Base-by-base conservation (phyloP, 352 stramenopile species). In the Globisporangium nodosum region DNA sequence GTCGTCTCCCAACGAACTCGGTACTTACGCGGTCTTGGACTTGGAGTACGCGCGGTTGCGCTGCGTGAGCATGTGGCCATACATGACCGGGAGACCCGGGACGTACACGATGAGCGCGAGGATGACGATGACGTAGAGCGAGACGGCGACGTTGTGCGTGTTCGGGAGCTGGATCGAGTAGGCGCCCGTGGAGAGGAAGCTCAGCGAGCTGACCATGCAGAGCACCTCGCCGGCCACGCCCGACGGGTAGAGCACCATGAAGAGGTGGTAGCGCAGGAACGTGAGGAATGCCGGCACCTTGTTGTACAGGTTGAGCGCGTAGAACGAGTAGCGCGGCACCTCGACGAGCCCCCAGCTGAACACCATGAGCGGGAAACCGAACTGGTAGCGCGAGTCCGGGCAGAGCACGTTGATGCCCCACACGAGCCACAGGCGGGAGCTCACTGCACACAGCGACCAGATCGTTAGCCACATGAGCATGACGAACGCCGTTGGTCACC, bases 291-390 rank as follows among this genome's bases (percentile, higher is more conserved):
- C 96, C n/a, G 97, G 97, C 66, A 98, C 92, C 50, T 74, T 87
- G 52, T 94, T 77, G 70, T 98, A 78, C 52, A 99, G 65, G 65
- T 98, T 98, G 57, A 97, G 74, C 20, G 96, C 77, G 71, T 99
- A 99, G 73, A 99, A 99, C 12, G 97, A 77, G 79, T 99, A 99
- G 52, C 97, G 95, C 55, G 94, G 94, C 31, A 99, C 91, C 60
- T 97, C 90, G 18, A 96, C 86, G 51, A 95, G 74, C 5, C 77
- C 75, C 90, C 90, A 97, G 60, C 81, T 92, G 42, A 80, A 52
- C 15, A 96, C 82, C 87, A 97, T 96, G 52, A 96, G 72, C 42
- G 85, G 75, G 60, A 96, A 90, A 51, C 84, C 81, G 50, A 90
- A 92, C 59, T 96, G 84, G 54, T 80, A 77, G 68, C 90, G 70